Evolutionary conservation across 257 asterid genomes (phyloP).

Genomic region (Capsicum baccatum): DNA sequence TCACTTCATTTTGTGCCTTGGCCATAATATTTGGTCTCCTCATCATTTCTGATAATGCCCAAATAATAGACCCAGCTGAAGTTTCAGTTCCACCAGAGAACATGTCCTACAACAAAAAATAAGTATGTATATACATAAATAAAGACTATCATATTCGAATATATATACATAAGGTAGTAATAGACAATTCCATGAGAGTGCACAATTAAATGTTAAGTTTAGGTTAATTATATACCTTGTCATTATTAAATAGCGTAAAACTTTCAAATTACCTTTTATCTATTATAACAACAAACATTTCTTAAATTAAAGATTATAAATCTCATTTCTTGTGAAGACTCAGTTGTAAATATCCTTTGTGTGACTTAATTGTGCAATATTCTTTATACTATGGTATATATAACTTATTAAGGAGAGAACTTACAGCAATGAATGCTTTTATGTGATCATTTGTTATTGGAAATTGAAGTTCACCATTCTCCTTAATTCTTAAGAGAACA

Average conservation of each 20-base stretch:
- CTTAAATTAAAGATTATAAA: background rate
- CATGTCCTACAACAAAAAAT: constrained; percentile 26
- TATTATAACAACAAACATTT: background rate
- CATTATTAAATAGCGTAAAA: background rate
- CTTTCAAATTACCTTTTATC: background rate
- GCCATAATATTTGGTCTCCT: background rate
- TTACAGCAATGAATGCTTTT: constrained; percentile 33
- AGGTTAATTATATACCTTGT: background rate
- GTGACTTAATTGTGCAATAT: background rate
- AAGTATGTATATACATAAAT: background rate
- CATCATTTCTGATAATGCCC: constrained; percentile 1
- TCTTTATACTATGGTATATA: background rate
- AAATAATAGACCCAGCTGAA: constrained; percentile 27
- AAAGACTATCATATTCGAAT: background rate
- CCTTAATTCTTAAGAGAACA: constrained; percentile 34
- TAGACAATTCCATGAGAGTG: background rate
- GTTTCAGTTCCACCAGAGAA: constrained; percentile 37
- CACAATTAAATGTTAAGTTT: background rate
- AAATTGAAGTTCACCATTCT: constrained; percentile 18
- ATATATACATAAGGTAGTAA: background rate
- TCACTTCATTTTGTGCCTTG: constrained; percentile 21
- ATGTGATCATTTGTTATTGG: constrained; percentile 28
- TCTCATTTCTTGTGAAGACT: background rate
- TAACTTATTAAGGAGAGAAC: background rate
- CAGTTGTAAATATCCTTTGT: background rate